Percentiles rank a stretch among this genome's conserved stretches.
phyloP scores from a whole-genome alignment of 345 rosid species.

The Eucalyptus urophylla region DNA sequence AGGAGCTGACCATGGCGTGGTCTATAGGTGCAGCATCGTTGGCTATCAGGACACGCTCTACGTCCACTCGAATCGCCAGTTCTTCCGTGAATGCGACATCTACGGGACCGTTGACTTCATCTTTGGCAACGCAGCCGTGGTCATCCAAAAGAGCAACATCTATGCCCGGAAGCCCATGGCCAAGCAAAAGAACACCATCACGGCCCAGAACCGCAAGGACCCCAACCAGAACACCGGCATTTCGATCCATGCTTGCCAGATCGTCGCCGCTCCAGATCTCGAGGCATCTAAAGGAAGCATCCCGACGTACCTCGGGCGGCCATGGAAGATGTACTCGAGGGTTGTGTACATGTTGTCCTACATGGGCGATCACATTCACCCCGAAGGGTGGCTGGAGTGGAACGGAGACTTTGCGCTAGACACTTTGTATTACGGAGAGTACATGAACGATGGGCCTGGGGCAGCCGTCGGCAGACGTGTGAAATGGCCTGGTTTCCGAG shows the following conservation, averaged over 20 bases:
- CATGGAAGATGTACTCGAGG: conserved; percentile 85
- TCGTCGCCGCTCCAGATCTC: conserved; percentile 50
- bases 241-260: conserved; percentile 72
- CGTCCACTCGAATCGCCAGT: conserved; percentile 97
- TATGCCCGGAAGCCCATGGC: conserved; percentile 84
- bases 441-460: conserved; percentile 13
- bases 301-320: conserved; percentile 83
- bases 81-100: conserved; percentile 75
- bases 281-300: conserved; percentile 30
- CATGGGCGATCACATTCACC: conserved; percentile 66
- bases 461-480: conserved; percentile 1
- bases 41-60: conserved; percentile 94
- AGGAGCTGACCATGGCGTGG: conserved; percentile 89
- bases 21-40: conserved; percentile 56
- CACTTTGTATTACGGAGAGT: conserved; percentile 11
- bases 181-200: conserved; percentile 73
- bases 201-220: conserved; percentile 89
- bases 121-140: conserved; percentile 96
- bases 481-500: conserved; percentile 11
- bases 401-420: conserved; percentile 1
- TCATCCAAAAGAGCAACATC: conserved; percentile 70
- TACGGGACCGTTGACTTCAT: conserved; percentile 95
- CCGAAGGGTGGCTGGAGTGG: conserved; percentile 24
- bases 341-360: conserved; percentile 61
- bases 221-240: conserved; percentile 95